phyloP scores from a whole-genome alignment of 495 filamentous ascomycete genomes.

The Daldinia decipiens region DNA sequence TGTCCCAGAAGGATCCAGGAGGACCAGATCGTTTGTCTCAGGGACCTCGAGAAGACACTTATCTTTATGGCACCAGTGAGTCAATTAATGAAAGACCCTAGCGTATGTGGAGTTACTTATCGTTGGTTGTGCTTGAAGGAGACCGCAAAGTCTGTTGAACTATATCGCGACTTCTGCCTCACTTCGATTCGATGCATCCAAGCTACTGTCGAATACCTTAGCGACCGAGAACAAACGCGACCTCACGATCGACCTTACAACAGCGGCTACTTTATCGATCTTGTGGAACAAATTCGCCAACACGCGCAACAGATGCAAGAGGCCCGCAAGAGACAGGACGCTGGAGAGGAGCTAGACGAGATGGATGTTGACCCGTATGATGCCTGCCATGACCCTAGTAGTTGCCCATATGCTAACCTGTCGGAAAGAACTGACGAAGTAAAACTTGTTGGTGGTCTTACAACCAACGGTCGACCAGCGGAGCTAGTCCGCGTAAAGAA shows the following conservation, averaged over 20 bases:
- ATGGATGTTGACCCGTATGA: constrained; percentile 67
- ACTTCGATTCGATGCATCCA: constrained; percentile 86
- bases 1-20: constrained; percentile 79
- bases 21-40: constrained; percentile 83
- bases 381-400: neutral
- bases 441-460: constrained; percentile 77
- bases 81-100: constrained; percentile 61
- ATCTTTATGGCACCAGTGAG: constrained; percentile 90
- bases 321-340: constrained; percentile 58
- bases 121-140: constrained; percentile 73
- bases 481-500: constrained; percentile 80
- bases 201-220: constrained; percentile 79
- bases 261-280: constrained; percentile 93
- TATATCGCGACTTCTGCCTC: constrained; percentile 86
- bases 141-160: constrained; percentile 69
- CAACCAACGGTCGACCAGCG: constrained; percentile 77
- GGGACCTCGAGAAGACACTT: constrained; percentile 90
- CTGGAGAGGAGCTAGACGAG: constrained; percentile 55
- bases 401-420: constrained; percentile 53
- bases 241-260: constrained; percentile 87
- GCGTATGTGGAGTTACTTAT: constrained; percentile 73
- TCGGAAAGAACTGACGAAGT: constrained; percentile 69
- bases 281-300: constrained; percentile 83
- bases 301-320: constrained; percentile 70
- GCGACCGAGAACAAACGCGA: constrained; percentile 81